Conservation (phyloP, 108 stramenopile species). For the Discostella stelligeroides region DNA sequence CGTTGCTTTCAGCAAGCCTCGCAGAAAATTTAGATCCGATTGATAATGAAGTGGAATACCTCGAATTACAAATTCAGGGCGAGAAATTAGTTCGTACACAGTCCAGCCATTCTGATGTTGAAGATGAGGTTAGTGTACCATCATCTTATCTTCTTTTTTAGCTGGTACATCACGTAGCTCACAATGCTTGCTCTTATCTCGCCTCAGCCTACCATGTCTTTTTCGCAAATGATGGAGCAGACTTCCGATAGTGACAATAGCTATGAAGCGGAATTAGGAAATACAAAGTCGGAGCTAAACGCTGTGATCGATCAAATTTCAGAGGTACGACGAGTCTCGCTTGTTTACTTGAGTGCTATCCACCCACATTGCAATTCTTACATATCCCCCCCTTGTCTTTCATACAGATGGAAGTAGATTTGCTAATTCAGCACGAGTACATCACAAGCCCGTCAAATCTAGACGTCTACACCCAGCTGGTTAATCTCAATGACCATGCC, state of each 20-base stretch:
- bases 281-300: slow-evolving; percentile 14
- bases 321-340: not conserved
- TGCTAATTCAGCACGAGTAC: slow-evolving; percentile 27
- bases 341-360: too few species aligned
- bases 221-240: slow-evolving; percentile 5
- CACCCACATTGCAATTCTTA: too few species aligned
- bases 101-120: not conserved
- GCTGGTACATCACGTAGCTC: too few species aligned
- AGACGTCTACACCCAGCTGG: slow-evolving; percentile 26
- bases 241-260: slow-evolving; percentile 14
- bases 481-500: slow-evolving; percentile 20
- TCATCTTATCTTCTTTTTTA: too few species aligned
- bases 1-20: not conserved
- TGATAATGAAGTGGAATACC: not conserved
- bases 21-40: not conserved
- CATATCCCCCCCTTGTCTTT: not conserved
- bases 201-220: not conserved
- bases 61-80: not conserved
- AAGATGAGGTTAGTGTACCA: not conserved
- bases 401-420: slow-evolving; percentile 15
- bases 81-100: not conserved
- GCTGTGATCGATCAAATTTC: slow-evolving; percentile 21
- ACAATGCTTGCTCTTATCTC: not conserved
- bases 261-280: slow-evolving; percentile 1
- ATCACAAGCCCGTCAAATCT: slow-evolving; percentile 27